Evolutionary conservation across 441 rosid genomes (phyloP).

Genomic region (Erodium texanum): DNA sequence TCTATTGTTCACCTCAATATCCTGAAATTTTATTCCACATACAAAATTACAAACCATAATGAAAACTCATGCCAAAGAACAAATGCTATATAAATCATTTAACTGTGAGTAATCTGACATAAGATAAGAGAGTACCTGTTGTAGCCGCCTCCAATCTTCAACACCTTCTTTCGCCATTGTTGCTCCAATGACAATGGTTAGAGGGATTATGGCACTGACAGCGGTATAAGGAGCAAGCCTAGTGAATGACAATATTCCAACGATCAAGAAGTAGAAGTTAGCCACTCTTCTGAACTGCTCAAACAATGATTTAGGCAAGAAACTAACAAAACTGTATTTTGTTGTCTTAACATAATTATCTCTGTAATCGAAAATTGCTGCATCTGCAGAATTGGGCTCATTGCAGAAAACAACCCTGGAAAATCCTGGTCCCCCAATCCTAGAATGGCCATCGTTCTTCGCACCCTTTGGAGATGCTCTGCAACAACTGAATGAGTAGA

Average conservation of each 20-base stretch:
- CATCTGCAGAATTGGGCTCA: constrained; percentile 42
- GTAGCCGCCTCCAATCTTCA: constrained; percentile 62
- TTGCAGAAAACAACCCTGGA: constrained; percentile 59
- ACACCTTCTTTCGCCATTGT: constrained; percentile 69
- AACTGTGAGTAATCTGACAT: background rate
- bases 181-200: constrained; percentile 48
- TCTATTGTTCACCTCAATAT: constrained; percentile 50
- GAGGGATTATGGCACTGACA: constrained; percentile 43
- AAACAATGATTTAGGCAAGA: constrained; percentile 65
- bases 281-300: constrained; percentile 78
- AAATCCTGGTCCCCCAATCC: constrained; percentile 53
- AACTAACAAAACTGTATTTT: constrained; percentile 46
- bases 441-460: constrained; percentile 32
- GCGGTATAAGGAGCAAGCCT: constrained; percentile 45
- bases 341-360: constrained; percentile 54
- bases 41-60: constrained; percentile 1
- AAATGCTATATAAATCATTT: background rate
- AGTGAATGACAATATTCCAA: constrained; percentile 53
- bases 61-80: too few species aligned
- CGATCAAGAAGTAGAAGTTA: constrained; percentile 56
- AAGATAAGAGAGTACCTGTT: constrained; percentile 38
- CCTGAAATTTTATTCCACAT: constrained; percentile 28
- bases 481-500: constrained; percentile 33
- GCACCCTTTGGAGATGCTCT: constrained; percentile 21
- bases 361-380: constrained; percentile 33